Base-by-base conservation (phyloP, 2,329 filamentous ascomycete species). In the Fusarium sp. region DNA sequence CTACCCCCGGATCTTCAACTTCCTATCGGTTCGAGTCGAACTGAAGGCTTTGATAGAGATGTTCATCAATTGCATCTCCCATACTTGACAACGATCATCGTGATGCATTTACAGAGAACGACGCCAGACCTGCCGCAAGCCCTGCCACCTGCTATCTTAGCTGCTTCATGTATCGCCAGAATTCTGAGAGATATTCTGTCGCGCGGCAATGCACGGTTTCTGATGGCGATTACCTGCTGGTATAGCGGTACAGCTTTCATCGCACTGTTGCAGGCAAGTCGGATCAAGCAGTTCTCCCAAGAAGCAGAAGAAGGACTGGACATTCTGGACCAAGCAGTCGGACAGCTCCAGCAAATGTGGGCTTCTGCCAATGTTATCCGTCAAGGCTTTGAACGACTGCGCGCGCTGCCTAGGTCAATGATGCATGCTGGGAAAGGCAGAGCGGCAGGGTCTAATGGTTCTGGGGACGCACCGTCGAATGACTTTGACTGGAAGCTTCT, bases 211-310 rank as follows among this genome's bases (percentile, higher is more conserved):
- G 79, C 81, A 1, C 74, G 83, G 2, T 85, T 84, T 48, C 78
- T 85, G 2, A 84, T 83, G 79, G 82, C 82, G 3, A 85, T 85
- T 14, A 82, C 82, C 1, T 83, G 83, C 42, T 85, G 84, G 84
- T 84, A 85, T 52, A 78, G 79, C n/a, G 81, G 81, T 0, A 83
- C 82, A 2, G 83, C 84, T 1, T 82, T 85, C 31, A 80, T 85
- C 20, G 81, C 84, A 0, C 73, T 85, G 1, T 67, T 85, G 1
- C 83, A 85, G 49, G 83, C 83, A 5, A 74, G 61, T 17, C 60
- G 74, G 3, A 76, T 76, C 22, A 52, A 63, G 2, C 74, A 76
- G 9, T 69, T 76, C 17, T 59, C 69, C 0, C 59, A 75, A 41
- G 74, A 76, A 60, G 74, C 74, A 4, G 72, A 76, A 18, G 74